These are phyloP conservation scores for Fraxinus americana DNA, from an alignment of 257 asterid species.

Conservation along the genomic window DNA sequence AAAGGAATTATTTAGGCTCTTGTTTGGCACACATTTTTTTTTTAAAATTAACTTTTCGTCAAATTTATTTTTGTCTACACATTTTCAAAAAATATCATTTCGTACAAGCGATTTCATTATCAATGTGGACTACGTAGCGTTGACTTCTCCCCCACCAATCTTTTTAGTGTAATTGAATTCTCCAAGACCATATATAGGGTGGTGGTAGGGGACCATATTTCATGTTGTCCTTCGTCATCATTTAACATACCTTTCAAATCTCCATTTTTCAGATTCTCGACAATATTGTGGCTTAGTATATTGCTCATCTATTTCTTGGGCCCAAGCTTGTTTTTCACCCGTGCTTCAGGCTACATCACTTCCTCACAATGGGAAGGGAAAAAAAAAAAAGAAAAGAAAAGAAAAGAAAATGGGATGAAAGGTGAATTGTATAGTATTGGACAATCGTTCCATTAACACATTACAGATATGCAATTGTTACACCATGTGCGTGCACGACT, in stretches of 20 bases:
- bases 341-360: background rate
- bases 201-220: conserved; percentile 4
- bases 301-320: background rate
- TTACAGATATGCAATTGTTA: background rate
- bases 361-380: background rate
- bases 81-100: background rate
- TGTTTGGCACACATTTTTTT: too few species aligned
- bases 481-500: background rate
- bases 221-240: background rate
- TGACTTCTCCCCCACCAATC: background rate
- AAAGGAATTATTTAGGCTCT: too few species aligned
- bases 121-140: background rate
- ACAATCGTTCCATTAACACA: background rate
- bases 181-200: background rate
- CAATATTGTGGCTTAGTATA: background rate
- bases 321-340: background rate
- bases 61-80: too few species aligned
- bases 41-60: too few species aligned
- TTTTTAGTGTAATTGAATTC: background rate
- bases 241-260: background rate
- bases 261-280: background rate
- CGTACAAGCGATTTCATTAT: background rate
- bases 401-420: background rate
- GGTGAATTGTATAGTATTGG: background rate
- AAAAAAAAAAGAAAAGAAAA: too few species aligned